Conservation (phyloP, 441 rosid species). For the Viola pubescens region DNA sequence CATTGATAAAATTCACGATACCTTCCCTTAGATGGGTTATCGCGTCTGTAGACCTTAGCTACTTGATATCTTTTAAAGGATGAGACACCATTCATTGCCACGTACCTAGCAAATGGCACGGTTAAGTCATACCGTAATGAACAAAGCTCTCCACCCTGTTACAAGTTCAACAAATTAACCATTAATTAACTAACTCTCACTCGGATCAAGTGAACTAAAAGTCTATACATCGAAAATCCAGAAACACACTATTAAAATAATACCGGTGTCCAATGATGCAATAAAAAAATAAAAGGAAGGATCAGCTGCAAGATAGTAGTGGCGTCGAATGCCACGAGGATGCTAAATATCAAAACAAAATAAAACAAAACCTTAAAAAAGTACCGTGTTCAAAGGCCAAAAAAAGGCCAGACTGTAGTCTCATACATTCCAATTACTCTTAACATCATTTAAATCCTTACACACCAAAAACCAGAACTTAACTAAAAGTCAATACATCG, state of each 20-base stretch:
- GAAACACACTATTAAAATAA: neutral
- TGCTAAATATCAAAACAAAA: too few species aligned
- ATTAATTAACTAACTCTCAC: neutral
- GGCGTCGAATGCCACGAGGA: too few species aligned
- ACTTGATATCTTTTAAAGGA: slow-evolving; percentile 82
- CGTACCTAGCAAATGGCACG: slow-evolving; percentile 87
- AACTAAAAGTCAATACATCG: neutral
- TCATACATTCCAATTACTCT: too few species aligned
- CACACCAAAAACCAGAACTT: neutral
- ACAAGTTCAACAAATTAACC: slow-evolving; percentile 10
- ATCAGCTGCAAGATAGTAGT: neutral
- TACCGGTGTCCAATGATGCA: neutral
- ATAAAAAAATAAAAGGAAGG: neutral
- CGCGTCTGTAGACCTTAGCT: slow-evolving; percentile 85
- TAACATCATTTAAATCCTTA: too few species aligned
- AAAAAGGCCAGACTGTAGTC: neutral
- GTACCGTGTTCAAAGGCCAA: too few species aligned
- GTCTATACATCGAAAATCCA: neutral
- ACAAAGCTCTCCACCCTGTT: slow-evolving; percentile 96
- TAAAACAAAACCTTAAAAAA: too few species aligned
- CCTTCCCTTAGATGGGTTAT: slow-evolving; percentile 92
- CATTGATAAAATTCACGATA: slow-evolving; percentile 95
- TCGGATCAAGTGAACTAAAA: neutral
- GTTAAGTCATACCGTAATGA: slow-evolving; percentile 90
- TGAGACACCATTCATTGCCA: slow-evolving; percentile 87